Evolutionary conservation across 179 eudicot genomes (phyloP).

Genomic region (Silene noctiflora): DNA sequence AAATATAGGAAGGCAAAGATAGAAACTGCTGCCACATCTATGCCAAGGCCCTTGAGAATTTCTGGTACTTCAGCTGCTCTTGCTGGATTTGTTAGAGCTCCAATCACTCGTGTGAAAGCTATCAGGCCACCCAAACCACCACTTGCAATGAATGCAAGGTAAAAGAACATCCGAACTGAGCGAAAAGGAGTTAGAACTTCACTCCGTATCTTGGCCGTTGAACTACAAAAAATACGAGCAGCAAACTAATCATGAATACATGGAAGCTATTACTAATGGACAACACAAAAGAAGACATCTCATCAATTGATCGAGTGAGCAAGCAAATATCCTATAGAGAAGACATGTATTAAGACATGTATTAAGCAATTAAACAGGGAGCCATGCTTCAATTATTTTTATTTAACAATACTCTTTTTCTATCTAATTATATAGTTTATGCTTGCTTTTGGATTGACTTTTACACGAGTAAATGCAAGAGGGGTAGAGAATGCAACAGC

Average conservation of each 20-base stretch:
- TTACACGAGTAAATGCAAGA: background rate
- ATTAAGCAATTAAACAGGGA: background rate
- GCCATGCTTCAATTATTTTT: background rate
- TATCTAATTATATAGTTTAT: background rate
- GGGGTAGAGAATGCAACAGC: too few species aligned
- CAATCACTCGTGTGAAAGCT: conserved; percentile 57
- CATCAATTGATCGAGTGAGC: conserved; percentile 11
- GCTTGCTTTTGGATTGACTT: background rate
- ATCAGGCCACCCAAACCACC: conserved; percentile 78
- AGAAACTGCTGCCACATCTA: conserved; percentile 80
- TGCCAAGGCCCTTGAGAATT: conserved; percentile 65
- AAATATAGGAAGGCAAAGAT: conserved; percentile 72
- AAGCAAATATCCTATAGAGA: background rate
- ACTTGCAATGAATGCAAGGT: conserved; percentile 90
- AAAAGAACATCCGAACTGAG: conserved; percentile 91
- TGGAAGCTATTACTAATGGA: conserved; percentile 28
- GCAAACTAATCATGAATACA: conserved; percentile 29
- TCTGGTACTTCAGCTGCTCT: conserved; percentile 63
- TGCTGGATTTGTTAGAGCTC: conserved; percentile 68
- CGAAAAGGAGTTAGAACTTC: conserved; percentile 97
- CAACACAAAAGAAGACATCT: conserved; percentile 29
- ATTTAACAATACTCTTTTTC: background rate
- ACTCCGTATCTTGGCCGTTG: conserved; percentile 84
- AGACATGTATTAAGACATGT: too few species aligned
- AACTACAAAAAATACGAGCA: conserved; percentile 52